A percentile compares a stretch with the other conserved stretches of the same genome.
Evolutionary conservation across 73 alveolate species (phyloP).

Genomic region (Symbiodinium pilosum): DNA sequence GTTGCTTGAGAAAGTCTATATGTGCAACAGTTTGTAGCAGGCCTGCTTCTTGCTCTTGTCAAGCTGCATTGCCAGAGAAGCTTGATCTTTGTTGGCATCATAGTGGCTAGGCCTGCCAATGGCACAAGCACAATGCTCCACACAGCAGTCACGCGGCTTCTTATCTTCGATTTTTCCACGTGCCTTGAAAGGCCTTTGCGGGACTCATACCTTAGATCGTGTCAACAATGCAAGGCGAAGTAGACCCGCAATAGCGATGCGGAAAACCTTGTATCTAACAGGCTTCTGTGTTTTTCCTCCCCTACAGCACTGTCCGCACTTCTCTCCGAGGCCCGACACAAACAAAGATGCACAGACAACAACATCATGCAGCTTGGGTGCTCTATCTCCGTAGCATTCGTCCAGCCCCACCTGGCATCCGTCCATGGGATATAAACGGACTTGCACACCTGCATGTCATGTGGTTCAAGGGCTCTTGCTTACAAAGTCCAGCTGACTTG

Average conservation of each 20-base stretch:
- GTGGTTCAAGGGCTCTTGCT: too few relatives aligned
- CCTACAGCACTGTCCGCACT: too few relatives aligned
- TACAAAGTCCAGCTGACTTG: too few relatives aligned
- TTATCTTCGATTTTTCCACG: not conserved
- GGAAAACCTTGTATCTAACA: too few relatives aligned
- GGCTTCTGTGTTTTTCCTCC: too few relatives aligned
- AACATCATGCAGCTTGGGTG: not conserved
- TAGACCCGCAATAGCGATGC: too few relatives aligned
- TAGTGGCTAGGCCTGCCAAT: not conserved
- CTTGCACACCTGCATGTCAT: too few relatives aligned
- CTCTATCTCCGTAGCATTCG: conserved; percentile 44
- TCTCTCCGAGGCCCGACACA: too few relatives aligned
- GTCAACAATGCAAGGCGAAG: too few relatives aligned
- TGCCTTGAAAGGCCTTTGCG: not conserved
- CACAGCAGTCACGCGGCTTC: not conserved
- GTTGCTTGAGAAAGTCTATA: too few relatives aligned
- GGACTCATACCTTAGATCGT: not conserved
- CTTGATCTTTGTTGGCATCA: not conserved
- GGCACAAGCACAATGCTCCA: not conserved
- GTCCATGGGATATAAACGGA: too few relatives aligned
- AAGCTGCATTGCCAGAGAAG: not conserved
- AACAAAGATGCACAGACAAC: not conserved
- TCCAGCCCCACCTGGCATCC: conserved; percentile 81
- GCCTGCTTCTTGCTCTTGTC: conserved; percentile 34
- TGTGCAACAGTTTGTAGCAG: too few relatives aligned